Conservation (phyloP, 768 basidiomycete species). For the Stropharia rugosoannulata region DNA sequence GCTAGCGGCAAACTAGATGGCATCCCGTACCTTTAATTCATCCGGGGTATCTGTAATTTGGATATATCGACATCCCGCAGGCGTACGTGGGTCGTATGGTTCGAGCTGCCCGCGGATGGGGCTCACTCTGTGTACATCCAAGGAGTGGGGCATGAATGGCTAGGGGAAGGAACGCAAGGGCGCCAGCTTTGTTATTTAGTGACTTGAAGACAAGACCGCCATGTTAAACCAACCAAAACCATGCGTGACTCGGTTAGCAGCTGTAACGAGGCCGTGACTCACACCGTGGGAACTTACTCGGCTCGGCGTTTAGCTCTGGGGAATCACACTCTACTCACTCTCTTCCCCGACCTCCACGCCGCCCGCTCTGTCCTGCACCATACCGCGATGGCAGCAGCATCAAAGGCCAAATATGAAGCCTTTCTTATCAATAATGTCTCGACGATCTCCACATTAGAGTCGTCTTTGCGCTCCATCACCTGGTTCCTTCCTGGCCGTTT, state of each 20-base stretch:
- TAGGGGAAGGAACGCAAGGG: constrained; percentile 1
- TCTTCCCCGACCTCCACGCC: not conserved
- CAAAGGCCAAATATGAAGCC: constrained; percentile 73
- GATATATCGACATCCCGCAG: constrained; percentile 66
- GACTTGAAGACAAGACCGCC: constrained; percentile 16
- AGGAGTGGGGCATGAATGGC: constrained; percentile 27
- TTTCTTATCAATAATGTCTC: constrained; percentile 85
- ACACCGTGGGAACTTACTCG: constrained; percentile 14
- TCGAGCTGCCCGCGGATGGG: constrained; percentile 78
- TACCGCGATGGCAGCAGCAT: constrained; percentile 50
- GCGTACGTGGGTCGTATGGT: constrained; percentile 54
- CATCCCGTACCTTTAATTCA: constrained; percentile 59
- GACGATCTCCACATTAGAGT: constrained; percentile 86
- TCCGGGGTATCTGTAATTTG: constrained; percentile 77
- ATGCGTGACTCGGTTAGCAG: constrained; percentile 15
- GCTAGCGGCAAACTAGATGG: not conserved
- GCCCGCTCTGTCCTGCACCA: constrained; percentile 9
- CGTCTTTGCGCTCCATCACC: constrained; percentile 82
- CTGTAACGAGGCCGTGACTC: constrained; percentile 1
- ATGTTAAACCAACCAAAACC: constrained; percentile 15
- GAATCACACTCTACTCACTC: constrained; percentile 20
- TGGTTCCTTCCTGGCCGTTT: constrained; percentile 97
- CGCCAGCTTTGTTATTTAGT: constrained; percentile 9
- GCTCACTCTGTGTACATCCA: constrained; percentile 60
- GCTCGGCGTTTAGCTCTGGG: constrained; percentile 16